Conservation (phyloP, 768 basidiomycete genomes). For the Saitozyma sp. region DNA sequence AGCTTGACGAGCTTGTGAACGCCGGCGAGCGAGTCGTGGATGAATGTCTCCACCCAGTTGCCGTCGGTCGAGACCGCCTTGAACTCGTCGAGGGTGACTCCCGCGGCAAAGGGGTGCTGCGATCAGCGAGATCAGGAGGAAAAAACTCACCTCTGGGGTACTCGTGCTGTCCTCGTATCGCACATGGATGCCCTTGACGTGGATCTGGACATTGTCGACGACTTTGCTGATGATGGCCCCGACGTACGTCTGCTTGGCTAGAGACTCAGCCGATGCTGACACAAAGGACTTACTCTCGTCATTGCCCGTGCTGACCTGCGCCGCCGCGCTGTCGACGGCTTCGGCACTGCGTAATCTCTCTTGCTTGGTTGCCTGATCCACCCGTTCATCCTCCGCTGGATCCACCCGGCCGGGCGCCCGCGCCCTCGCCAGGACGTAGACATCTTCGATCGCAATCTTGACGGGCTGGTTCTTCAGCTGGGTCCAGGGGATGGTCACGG, state of each 20-base stretch:
- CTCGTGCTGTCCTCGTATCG: conserved; percentile 95
- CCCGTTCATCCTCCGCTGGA: conserved; percentile 77
- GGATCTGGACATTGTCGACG: conserved; percentile 93
- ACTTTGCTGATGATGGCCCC: conserved; percentile 82
- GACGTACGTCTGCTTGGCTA: conserved; percentile 75
- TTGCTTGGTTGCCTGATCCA: conserved; percentile 79
- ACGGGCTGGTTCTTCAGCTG: conserved; percentile 63
- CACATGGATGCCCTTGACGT: conserved; percentile 91
- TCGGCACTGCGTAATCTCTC: conserved; percentile 89
- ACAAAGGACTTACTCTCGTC: conserved; percentile 48
- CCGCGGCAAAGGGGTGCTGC: conserved; percentile 92
- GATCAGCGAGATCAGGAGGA: background rate
- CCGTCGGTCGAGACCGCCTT: conserved; percentile 85
- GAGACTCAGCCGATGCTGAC: conserved; percentile 12
- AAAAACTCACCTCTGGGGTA: conserved; percentile 75
- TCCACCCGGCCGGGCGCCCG: conserved; percentile 69
- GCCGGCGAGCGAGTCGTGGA: conserved; percentile 79
- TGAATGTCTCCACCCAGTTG: conserved; percentile 85
- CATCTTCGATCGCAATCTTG: conserved; percentile 86
- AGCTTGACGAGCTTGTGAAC: conserved; percentile 93
- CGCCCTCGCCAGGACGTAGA: conserved; percentile 81
- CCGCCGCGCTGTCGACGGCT: conserved; percentile 55
- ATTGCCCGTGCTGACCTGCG: conserved; percentile 53
- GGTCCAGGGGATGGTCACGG: conserved; percentile 48
- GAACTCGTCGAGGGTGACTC: conserved; percentile 82